Base-by-base conservation (phyloP, 2,329 filamentous ascomycete genomes). In the Clonostachys sp. region DNA sequence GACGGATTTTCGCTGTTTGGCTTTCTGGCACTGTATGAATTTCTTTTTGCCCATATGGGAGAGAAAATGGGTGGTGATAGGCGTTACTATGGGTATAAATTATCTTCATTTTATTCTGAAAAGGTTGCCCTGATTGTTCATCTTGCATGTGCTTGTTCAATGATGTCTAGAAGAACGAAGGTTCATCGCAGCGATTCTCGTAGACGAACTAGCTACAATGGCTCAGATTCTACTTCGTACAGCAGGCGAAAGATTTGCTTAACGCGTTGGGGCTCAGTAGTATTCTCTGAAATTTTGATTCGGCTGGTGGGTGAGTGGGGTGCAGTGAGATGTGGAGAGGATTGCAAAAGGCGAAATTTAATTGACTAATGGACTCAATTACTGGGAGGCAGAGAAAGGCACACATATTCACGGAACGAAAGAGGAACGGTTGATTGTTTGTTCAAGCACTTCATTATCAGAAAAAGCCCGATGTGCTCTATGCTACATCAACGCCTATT, bases 401-500 rank as follows among this genome's bases (percentile, higher is more conserved):
- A 42, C 14, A 24, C 24, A 24, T 42, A 16, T 17, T 20, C n/a
- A 17, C 20, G 18, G 20, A 45, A 24, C 13, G 16, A 42, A 3
- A 20, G 20, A 24, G 14, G 13, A 17, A 42, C 13, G 5, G 16
- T 24, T 18, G 42, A 33, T 44, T 24, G 41, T 42, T 17, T 24
- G 18, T 18, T 34, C 34, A 30, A 30, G 24, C 24, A 30, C 24
- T 46, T 45, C 34, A 45, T 45, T 41, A n/a, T 38, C 36, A 24
- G 38, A 24, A 39, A 46, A 46, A 30, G 38, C 45, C 45, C 45
- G 45, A 46, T 46, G 45, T 42, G 30, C 51, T 55, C 49, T 61
- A 58, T 59, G 60, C 57, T 61, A 61, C 60, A 64, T 59, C 54
- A 62, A 60, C 62, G 61, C 63, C 62, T 56, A 33, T 40, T 45